Conservation (phyloP, 805 yeast genomes). For the Zygoascus biomembranicola region DNA sequence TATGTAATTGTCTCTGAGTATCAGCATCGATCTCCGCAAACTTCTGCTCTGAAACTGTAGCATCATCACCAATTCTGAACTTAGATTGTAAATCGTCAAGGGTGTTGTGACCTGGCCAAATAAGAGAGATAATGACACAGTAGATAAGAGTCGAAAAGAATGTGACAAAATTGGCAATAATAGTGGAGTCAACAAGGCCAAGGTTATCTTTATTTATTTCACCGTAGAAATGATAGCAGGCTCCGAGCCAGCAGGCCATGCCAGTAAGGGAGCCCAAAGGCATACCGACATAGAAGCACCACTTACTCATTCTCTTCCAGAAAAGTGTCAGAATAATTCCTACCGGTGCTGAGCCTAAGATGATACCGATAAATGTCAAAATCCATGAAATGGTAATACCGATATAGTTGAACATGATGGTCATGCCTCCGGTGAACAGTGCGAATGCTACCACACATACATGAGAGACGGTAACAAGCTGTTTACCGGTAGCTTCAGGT, state of each 20-base stretch:
- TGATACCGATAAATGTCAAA: constrained; percentile 6
- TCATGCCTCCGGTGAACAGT: constrained; percentile 61
- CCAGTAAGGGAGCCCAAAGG: constrained; percentile 66
- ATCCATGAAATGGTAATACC: constrained; percentile 68
- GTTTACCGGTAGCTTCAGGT: constrained; percentile 42
- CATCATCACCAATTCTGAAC: constrained; percentile 7
- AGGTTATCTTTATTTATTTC: constrained; percentile 24
- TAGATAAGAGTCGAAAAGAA: constrained; percentile 20
- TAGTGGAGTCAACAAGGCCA: constrained; percentile 18
- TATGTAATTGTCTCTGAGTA: not conserved
- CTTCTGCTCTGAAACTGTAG: constrained; percentile 2
- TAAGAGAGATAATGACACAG: constrained; percentile 8
- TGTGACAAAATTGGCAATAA: constrained; percentile 27
- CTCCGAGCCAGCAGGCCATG: constrained; percentile 49
- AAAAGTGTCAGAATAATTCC: constrained; percentile 3
- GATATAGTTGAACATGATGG: constrained; percentile 71
- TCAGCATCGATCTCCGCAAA: not conserved
- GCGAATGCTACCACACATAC: constrained; percentile 34
- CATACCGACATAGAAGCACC: constrained; percentile 3
- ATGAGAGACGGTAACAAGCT: constrained; percentile 37
- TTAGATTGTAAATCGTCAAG: constrained; percentile 1
- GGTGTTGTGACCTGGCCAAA: constrained; percentile 23
- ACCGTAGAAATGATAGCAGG: constrained; percentile 22
- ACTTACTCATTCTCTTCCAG: constrained; percentile 6
- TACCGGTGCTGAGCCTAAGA: constrained; percentile 3